These are phyloP conservation scores for Panus rudis DNA, from an alignment of 768 basidiomycete species.

Conservation along the genomic window DNA sequence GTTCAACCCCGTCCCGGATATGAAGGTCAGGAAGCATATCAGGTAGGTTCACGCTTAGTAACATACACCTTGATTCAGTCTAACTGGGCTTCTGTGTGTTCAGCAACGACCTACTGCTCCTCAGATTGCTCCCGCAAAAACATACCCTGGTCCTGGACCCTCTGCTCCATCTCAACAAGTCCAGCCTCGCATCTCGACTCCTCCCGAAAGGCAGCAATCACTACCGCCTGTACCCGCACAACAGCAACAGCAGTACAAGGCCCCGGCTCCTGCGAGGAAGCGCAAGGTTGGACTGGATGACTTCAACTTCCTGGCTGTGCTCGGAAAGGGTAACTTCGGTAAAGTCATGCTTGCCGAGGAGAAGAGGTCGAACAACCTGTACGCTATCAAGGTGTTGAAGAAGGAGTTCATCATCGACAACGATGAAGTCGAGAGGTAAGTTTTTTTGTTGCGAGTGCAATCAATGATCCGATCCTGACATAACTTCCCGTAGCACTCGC, in stretches of 20 bases:
- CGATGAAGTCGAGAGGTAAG: constrained; percentile 97
- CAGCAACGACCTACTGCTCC: too few species aligned
- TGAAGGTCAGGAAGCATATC: constrained; percentile 32
- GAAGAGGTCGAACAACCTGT: constrained; percentile 82
- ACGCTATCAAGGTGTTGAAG: constrained; percentile 99
- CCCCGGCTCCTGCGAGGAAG: constrained; percentile 38
- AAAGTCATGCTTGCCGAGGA: constrained; percentile 99
- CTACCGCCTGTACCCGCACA: constrained; percentile 23
- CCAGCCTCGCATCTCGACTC: constrained; percentile 14
- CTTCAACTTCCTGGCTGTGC: constrained; percentile 97
- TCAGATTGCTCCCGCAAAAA: constrained; percentile 1
- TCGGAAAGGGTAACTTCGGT: constrained; percentile 99
- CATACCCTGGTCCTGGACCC: constrained; percentile 1
- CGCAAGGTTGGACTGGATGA: constrained; percentile 95
- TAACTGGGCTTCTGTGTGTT: background rate
- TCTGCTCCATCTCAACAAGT: background rate
- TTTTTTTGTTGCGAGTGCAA: background rate
- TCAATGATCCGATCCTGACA: background rate
- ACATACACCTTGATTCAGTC: constrained; percentile 7
- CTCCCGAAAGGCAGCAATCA: constrained; percentile 18
- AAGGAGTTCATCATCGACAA: constrained; percentile 99
- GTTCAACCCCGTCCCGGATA: constrained; percentile 28
- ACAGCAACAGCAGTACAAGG: constrained; percentile 34
- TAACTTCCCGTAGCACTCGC: constrained; percentile 60
- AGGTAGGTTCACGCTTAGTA: constrained; percentile 20